Percentiles rank a stretch among this genome's conserved stretches.
Evolutionary conservation across 176 grass and related monocot species (phyloP).

Genomic region (Metroxylon sagu): DNA sequence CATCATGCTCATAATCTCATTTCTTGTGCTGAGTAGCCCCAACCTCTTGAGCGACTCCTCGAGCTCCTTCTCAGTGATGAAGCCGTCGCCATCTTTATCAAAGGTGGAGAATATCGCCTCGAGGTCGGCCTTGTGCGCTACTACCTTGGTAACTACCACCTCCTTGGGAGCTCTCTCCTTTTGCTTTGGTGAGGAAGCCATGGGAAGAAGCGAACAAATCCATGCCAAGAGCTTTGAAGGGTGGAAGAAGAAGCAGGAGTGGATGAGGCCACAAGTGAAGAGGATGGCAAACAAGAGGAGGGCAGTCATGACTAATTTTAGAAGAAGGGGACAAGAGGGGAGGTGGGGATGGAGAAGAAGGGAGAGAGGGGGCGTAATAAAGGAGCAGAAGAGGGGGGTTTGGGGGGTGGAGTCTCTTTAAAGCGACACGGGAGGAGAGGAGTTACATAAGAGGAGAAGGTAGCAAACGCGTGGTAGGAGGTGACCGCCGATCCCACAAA

Average conservation of each 20-base stretch:
- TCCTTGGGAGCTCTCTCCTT: background rate
- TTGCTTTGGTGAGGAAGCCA: background rate
- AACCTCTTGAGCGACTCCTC: conserved; percentile 62
- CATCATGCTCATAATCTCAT: conserved; percentile 41
- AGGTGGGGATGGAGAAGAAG: background rate
- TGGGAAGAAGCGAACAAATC: conserved; percentile 16
- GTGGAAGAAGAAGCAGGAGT: conserved; percentile 28
- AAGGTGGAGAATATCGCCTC: conserved; percentile 64
- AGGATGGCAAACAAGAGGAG: conserved; percentile 23
- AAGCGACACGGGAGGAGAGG: no score
- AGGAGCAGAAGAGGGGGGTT: background rate
- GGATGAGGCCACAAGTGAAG: conserved; percentile 24
- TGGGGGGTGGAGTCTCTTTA: no score
- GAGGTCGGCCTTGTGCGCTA: background rate
- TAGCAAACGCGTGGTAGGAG: no score
- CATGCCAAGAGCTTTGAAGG: conserved; percentile 15
- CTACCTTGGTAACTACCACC: no score
- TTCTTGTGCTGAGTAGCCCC: conserved; percentile 39
- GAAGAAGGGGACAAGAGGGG: conserved; percentile 5
- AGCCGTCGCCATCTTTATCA: conserved; percentile 84
- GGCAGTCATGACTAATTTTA: conserved; percentile 9
- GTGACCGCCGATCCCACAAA: no score
- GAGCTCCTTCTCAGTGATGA: conserved; percentile 74
- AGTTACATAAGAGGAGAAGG: no score
- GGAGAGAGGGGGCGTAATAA: background rate